These are phyloP conservation scores for Lasiodiplodia gonubiensis DNA, from an alignment of 2,329 filamentous ascomycete genomes.

Conservation along the genomic window DNA sequence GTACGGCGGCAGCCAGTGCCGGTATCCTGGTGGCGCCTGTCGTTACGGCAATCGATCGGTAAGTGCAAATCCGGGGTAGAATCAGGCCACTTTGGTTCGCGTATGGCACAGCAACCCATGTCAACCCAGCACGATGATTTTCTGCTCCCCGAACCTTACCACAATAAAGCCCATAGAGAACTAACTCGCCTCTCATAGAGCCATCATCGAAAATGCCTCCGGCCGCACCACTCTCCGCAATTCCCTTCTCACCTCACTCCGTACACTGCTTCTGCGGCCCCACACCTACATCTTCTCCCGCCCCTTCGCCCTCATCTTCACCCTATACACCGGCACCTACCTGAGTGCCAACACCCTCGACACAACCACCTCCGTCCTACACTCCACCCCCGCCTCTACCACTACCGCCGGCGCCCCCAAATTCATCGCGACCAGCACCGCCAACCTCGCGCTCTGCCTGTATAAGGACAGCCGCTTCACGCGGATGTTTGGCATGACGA, in stretches of 20 bases:
- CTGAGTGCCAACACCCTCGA: slow-evolving; percentile 87
- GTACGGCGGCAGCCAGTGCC: slow-evolving; percentile 71
- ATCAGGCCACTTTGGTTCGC: slow-evolving; percentile 6
- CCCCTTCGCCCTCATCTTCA: slow-evolving; percentile 70
- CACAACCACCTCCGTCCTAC: slow-evolving; percentile 71
- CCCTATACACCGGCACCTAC: slow-evolving; percentile 87
- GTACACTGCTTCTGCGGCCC: slow-evolving; percentile 63
- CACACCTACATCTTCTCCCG: slow-evolving; percentile 66
- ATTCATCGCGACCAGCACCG: slow-evolving; percentile 78
- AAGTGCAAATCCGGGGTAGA: slow-evolving; percentile 37
- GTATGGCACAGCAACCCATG: slow-evolving; percentile 6
- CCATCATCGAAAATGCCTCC: slow-evolving; percentile 82
- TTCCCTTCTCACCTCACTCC: slow-evolving; percentile 66
- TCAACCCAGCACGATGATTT: background rate
- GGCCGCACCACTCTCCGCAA: slow-evolving; percentile 65
- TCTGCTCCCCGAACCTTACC: background rate
- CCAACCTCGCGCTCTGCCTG: slow-evolving; percentile 84
- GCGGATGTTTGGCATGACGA: slow-evolving; percentile 73
- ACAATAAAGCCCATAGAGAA: background rate
- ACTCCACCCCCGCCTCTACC: slow-evolving; percentile 57
- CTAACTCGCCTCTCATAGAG: slow-evolving; percentile 51
- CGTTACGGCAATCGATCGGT: slow-evolving; percentile 89
- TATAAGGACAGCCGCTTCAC: slow-evolving; percentile 91
- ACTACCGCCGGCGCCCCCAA: slow-evolving; percentile 79
- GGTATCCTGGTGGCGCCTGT: slow-evolving; percentile 80